phyloP scores from a whole-genome alignment of 257 asterid genomes.

The Rubia yunnanensis region DNA sequence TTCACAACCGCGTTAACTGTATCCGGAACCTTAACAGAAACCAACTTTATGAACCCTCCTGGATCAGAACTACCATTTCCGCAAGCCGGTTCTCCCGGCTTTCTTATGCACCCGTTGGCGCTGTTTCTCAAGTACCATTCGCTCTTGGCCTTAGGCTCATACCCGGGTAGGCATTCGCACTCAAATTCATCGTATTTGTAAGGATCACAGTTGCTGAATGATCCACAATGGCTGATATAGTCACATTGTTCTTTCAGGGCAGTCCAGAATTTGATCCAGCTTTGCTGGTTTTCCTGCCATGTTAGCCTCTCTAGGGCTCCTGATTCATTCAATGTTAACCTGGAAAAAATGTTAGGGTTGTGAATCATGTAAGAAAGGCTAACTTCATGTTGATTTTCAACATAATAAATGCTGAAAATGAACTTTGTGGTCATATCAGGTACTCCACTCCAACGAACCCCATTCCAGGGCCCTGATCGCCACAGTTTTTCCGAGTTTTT shows the following conservation, averaged over 20 bases:
- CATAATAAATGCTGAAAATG: conserved; percentile 22
- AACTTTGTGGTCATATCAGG: conserved; percentile 29
- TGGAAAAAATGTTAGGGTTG: conserved; percentile 19
- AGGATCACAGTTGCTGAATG: conserved; percentile 17
- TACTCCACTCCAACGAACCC: conserved; percentile 28
- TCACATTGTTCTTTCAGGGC: conserved; percentile 28
- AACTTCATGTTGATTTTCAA: conserved; percentile 24
- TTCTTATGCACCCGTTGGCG: conserved; percentile 24
- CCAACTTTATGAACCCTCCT: conserved; percentile 1
- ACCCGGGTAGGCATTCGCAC: conserved; percentile 31
- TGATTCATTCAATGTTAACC: conserved; percentile 27
- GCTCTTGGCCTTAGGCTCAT: conserved; percentile 18
- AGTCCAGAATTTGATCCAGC: conserved; percentile 30
- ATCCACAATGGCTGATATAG: conserved; percentile 21
- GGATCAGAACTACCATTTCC: conserved; percentile 1
- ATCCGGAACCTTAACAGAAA: conserved; percentile 1
- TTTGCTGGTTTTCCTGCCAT: conserved; percentile 21
- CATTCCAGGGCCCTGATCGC: conserved; percentile 41
- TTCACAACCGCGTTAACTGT: conserved; percentile 14
- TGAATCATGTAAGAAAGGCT: conserved; percentile 16
- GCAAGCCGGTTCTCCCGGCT: conserved; percentile 15
- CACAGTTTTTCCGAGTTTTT: conserved; percentile 4
- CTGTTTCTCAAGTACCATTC: conserved; percentile 32
- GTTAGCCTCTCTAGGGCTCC: conserved; percentile 22
- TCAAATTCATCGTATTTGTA: conserved; percentile 21